These are phyloP conservation scores for Gossypium stocksii DNA, from an alignment of 345 rosid genomes.

Conservation along the genomic window DNA sequence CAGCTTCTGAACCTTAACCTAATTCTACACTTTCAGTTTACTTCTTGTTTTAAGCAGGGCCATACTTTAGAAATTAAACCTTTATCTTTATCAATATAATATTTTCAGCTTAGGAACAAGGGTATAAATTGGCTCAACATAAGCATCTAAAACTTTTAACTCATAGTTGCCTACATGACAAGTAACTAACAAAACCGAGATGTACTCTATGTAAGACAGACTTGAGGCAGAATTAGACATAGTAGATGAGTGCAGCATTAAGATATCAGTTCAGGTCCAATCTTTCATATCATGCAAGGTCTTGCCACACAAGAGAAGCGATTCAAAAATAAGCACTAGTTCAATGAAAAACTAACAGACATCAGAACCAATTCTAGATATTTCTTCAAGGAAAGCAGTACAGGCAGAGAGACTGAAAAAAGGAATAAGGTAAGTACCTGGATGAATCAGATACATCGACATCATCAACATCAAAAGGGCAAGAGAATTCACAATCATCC, in stretches of 20 bases:
- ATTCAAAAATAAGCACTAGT: neutral
- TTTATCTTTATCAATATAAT: neutral
- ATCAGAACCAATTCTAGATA: neutral
- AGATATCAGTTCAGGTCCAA: neutral
- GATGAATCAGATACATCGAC: constrained; percentile 54
- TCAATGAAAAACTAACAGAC: neutral
- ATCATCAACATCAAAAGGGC: constrained; percentile 90
- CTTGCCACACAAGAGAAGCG: neutral
- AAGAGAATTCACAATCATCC: constrained; percentile 77
- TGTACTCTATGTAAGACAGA: neutral
- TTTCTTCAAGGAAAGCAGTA: neutral
- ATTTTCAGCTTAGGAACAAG: neutral
- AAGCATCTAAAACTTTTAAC: neutral
- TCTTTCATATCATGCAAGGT: neutral
- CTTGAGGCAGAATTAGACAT: neutral
- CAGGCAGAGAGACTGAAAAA: neutral
- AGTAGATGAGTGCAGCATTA: neutral
- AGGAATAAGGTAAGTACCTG: constrained; percentile 36
- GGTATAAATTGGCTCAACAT: neutral
- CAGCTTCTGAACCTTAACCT: neutral
- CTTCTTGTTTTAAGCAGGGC: constrained; percentile 4
- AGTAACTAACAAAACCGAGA: neutral
- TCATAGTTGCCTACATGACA: neutral
- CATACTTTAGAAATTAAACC: neutral
- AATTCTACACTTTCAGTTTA: neutral